Conservation (phyloP, 306 rosid species). For the Gleditsia sinensis region DNA sequence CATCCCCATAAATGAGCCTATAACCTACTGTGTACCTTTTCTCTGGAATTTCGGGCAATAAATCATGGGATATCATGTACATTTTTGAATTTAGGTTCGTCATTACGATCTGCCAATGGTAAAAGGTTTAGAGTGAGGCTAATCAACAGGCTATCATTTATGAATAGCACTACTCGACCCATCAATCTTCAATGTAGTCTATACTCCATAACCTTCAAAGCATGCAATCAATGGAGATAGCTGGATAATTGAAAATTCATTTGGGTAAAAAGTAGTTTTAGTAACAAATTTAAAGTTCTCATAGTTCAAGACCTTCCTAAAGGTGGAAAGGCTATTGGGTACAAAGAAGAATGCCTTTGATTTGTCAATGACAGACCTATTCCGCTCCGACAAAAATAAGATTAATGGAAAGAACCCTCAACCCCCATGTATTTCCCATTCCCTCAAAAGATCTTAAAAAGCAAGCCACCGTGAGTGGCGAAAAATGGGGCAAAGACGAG, state of each 20-base stretch:
- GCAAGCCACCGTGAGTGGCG: constrained; percentile 75
- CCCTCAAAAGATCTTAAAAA: constrained; percentile 59
- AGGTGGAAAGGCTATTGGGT: constrained; percentile 26
- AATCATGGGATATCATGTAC: constrained; percentile 40
- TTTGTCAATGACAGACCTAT: not conserved
- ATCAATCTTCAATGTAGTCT: too few relatives aligned
- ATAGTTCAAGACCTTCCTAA: constrained; percentile 21
- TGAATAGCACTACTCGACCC: too few relatives aligned
- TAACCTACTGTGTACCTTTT: not conserved
- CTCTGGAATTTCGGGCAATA: constrained; percentile 33
- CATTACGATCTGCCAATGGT: too few relatives aligned
- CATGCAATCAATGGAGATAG: too few relatives aligned
- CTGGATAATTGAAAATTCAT: not conserved
- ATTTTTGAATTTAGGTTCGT: constrained; percentile 34
- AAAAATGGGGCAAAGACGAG: constrained; percentile 50
- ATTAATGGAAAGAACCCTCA: constrained; percentile 16
- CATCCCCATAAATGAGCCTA: too few relatives aligned
- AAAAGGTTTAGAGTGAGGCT: too few relatives aligned
- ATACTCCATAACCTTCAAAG: too few relatives aligned
- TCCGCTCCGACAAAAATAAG: not conserved
- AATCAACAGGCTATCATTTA: too few relatives aligned
- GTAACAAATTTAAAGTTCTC: constrained; percentile 10
- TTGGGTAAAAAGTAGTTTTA: not conserved
- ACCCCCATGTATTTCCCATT: constrained; percentile 4
- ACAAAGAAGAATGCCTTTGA: constrained; percentile 24